Evolutionary conservation across 176 grass and related monocot species (phyloP).

Genomic region (Oryza glumipatula): DNA sequence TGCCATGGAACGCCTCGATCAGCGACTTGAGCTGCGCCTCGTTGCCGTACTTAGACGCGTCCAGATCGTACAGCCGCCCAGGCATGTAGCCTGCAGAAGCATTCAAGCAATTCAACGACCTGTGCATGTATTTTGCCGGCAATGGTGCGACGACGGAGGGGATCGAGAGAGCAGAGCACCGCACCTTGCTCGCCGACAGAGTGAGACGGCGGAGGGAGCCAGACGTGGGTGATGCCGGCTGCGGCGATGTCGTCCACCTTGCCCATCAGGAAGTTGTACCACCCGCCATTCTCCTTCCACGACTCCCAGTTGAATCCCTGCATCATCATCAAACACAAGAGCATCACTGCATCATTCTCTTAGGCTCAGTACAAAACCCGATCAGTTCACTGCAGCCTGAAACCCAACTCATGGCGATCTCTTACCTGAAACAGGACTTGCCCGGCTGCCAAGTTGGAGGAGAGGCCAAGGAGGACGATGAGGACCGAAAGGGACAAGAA

Average conservation of each 20-base stretch:
- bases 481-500: slow-evolving; percentile 16
- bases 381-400: not conserved
- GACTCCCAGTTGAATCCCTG: slow-evolving; percentile 98
- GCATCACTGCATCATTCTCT: not conserved
- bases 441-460: slow-evolving; percentile 12
- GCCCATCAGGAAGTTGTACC: slow-evolving; percentile 68
- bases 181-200: slow-evolving; percentile 68
- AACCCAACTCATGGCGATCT: not conserved
- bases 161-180: too few relatives aligned
- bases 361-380: not conserved
- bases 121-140: too few relatives aligned
- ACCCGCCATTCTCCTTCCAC: slow-evolving; percentile 79
- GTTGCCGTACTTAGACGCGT: slow-evolving; percentile 71
- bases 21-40: slow-evolving; percentile 67
- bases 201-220: slow-evolving; percentile 87
- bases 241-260: slow-evolving; percentile 68
- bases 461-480: slow-evolving; percentile 40
- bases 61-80: slow-evolving; percentile 66
- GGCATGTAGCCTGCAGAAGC: slow-evolving; percentile 62
- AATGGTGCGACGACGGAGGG: too few relatives aligned
- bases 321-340: not conserved
- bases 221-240: slow-evolving; percentile 73
- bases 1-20: slow-evolving; percentile 59
- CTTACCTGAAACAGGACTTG: slow-evolving; percentile 65
- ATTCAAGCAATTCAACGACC: too few relatives aligned